These are phyloP conservation scores for Ophiostoma himal-ulmi DNA, from an alignment of 2,329 filamentous ascomycete species.

Conservation along the genomic window DNA sequence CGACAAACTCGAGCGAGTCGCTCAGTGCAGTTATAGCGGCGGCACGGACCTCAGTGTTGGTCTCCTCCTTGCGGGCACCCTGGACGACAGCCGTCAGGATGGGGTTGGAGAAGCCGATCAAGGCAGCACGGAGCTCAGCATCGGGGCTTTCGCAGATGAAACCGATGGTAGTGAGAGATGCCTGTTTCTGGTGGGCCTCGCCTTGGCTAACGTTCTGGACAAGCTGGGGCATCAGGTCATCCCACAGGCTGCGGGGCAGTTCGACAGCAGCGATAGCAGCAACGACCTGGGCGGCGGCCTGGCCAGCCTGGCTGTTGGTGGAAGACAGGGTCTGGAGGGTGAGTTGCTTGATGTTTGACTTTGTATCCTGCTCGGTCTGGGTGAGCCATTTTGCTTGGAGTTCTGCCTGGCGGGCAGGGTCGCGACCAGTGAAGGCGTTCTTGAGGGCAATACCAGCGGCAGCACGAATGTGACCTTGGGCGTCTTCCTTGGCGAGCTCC, in stretches of 20 bases:
- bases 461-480: constrained; percentile 76
- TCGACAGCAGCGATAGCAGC: constrained; percentile 93
- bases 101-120: constrained; percentile 87
- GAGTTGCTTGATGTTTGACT: constrained; percentile 80
- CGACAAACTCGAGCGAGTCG: constrained; percentile 94
- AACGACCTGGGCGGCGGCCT: constrained; percentile 89
- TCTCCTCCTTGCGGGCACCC: constrained; percentile 92
- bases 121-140: constrained; percentile 69
- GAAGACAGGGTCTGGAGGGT: constrained; percentile 84
- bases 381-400: constrained; percentile 91
- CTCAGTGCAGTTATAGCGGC: constrained; percentile 90
- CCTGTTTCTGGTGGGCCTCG: constrained; percentile 82
- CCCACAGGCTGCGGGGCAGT: constrained; percentile 88
- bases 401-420: constrained; percentile 78
- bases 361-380: constrained; percentile 73
- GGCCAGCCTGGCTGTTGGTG: constrained; percentile 72
- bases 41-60: constrained; percentile 81
- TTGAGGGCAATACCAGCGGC: constrained; percentile 95
- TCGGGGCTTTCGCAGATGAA: constrained; percentile 98
- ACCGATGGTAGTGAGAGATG: constrained; percentile 91
- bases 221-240: constrained; percentile 78
- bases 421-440: constrained; percentile 94
- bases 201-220: constrained; percentile 91
- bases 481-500: constrained; percentile 86
- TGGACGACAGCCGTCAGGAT: constrained; percentile 97